Percentiles rank a stretch among this genome's conserved stretches.
Conservation (phyloP, 2,329 filamentous ascomycete genomes). For the Helotiales sp. region DNA sequence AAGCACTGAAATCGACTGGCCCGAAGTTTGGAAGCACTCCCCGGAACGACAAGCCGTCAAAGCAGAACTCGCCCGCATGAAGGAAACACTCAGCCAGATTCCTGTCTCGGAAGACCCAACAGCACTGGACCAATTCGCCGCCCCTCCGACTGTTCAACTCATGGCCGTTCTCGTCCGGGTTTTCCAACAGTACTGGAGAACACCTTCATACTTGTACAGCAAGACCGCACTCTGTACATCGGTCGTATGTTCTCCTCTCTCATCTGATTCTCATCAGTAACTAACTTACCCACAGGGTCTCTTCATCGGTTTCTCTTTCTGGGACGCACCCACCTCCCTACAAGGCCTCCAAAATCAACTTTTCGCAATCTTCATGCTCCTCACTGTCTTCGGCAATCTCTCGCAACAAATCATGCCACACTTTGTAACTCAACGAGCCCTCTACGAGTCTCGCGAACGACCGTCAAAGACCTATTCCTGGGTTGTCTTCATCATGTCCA, state of each 20-base stretch:
- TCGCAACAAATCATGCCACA: constrained; percentile 80
- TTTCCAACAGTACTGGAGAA: constrained; percentile 71
- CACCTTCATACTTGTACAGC: constrained; percentile 60
- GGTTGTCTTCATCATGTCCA: constrained; percentile 70
- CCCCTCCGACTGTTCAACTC: constrained; percentile 62
- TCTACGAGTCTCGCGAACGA: constrained; percentile 75
- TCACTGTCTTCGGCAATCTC: constrained; percentile 74
- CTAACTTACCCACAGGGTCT: constrained; percentile 45
- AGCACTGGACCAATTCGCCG: constrained; percentile 62
- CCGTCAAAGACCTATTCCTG: constrained; percentile 81
- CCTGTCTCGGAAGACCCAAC: constrained; percentile 35
- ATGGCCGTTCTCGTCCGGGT: constrained; percentile 59
- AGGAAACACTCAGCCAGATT: constrained; percentile 48
- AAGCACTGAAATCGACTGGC: constrained; percentile 66
- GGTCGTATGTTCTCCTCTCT: constrained; percentile 44
- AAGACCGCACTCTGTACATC: constrained; percentile 39
- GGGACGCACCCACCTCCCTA: constrained; percentile 59
- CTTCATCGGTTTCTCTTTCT: constrained; percentile 78
- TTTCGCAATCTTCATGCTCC: constrained; percentile 78
- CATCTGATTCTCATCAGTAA: neutral
- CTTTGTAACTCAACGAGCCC: constrained; percentile 55
- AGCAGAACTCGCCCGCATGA: constrained; percentile 58
- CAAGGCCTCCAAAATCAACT: constrained; percentile 73
- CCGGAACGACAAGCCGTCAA: constrained; percentile 48
- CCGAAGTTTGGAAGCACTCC: constrained; percentile 62